Evolutionary conservation across 2,329 filamentous ascomycete species (phyloP).

Genomic region (Colletotrichum liriopes): DNA sequence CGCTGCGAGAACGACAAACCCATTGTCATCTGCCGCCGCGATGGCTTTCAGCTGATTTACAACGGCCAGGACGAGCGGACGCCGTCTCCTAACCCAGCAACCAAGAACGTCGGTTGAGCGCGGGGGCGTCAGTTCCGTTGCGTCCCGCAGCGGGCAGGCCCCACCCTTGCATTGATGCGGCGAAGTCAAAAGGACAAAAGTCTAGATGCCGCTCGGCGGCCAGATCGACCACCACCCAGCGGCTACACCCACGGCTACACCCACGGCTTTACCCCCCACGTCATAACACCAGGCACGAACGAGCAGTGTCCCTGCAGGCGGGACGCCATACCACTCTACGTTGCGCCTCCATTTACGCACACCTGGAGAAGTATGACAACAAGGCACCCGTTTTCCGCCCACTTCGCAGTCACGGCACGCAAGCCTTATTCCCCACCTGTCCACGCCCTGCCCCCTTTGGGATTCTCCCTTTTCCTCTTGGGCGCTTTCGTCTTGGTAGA

Average conservation of each 20-base stretch:
- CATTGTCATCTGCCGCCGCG: slow-evolving; percentile 57
- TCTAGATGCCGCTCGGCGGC: slow-evolving; percentile 34
- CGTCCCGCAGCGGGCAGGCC: slow-evolving; percentile 34
- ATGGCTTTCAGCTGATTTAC: slow-evolving; percentile 53
- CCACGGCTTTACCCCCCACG: slow-evolving; percentile 27
- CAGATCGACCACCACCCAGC: not conserved
- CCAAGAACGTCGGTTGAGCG: slow-evolving; percentile 29
- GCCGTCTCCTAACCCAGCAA: slow-evolving; percentile 36
- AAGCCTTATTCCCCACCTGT: slow-evolving; percentile 23
- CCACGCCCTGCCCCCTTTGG: slow-evolving; percentile 18
- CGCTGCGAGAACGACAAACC: slow-evolving; percentile 53
- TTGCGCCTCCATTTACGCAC: slow-evolving; percentile 11
- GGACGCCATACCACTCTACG: not conserved
- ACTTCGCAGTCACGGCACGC: slow-evolving; percentile 24
- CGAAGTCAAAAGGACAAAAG: slow-evolving; percentile 34
- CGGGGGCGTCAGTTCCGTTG: slow-evolving; percentile 23
- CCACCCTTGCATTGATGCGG: slow-evolving; percentile 41
- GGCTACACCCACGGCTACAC: not conserved
- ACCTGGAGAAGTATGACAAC: slow-evolving; percentile 31
- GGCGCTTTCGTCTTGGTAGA: slow-evolving; percentile 8
- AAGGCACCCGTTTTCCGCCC: slow-evolving; percentile 25
- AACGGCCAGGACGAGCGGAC: slow-evolving; percentile 33
- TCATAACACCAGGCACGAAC: slow-evolving; percentile 38
- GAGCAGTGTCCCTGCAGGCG: slow-evolving; percentile 37
- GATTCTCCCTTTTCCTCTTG: slow-evolving; percentile 23